Evolutionary conservation across 208 protist species (phyloP).

Genomic region (Crithidia sp.): DNA sequence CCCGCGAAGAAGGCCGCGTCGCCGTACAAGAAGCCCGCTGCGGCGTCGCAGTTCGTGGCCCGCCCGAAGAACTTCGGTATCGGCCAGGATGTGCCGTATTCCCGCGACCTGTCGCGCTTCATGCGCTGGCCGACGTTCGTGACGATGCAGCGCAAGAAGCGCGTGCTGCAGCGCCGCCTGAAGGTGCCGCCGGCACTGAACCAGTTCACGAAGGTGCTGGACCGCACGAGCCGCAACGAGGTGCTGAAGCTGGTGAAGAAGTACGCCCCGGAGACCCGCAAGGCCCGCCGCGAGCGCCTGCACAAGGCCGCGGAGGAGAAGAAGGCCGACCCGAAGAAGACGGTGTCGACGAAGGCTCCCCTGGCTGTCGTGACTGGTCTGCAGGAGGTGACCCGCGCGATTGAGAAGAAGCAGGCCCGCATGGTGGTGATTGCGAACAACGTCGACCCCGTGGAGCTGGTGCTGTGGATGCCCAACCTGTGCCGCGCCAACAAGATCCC

Average conservation of each 20-base stretch:
- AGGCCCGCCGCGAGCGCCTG: conserved; percentile 96
- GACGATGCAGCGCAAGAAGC: conserved; percentile 98
- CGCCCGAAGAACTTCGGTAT: conserved; percentile 93
- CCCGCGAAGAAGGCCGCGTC: conserved; percentile 64
- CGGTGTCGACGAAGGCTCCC: conserved; percentile 87
- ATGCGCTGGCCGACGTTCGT: conserved; percentile 99
- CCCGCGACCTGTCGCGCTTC: conserved; percentile 97
- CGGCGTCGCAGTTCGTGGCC: conserved; percentile 69
- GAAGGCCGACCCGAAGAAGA: conserved; percentile 85
- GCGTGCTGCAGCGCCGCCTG: conserved; percentile 97
- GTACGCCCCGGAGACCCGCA: conserved; percentile 97
- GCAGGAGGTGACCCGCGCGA: conserved; percentile 97
- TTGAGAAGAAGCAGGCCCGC: conserved; percentile 99
- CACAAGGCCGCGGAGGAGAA: conserved; percentile 93
- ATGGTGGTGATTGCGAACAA: conserved; percentile 99
- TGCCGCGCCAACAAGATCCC: conserved; percentile 99
- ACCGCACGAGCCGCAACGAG: conserved; percentile 95
- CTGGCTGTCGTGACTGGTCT: conserved; percentile 96
- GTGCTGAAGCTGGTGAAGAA: conserved; percentile 98
- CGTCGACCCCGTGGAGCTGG: conserved; percentile 99
- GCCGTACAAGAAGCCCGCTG: conserved; percentile 80
- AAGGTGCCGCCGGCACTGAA: conserved; percentile 95
- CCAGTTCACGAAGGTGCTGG: conserved; percentile 93
- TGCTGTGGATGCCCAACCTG: conserved; percentile 99
- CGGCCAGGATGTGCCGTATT: conserved; percentile 94